Base-by-base conservation (phyloP, 1,284 basidiomycete genomes). In the Malassezia furfur region DNA sequence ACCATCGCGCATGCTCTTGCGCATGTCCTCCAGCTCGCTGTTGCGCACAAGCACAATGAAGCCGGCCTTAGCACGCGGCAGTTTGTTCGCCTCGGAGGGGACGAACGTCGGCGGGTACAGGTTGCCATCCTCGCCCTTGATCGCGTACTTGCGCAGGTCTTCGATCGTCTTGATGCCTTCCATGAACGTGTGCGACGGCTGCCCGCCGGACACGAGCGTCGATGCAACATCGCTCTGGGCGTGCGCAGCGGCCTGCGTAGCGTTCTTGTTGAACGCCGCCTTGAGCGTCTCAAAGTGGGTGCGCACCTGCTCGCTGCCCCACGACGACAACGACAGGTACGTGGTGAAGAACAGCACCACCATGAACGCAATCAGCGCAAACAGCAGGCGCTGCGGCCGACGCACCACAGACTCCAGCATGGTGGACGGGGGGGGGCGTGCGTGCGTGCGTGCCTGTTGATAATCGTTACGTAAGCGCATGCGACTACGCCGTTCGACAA, bases 1-100 rank as follows among this genome's bases (percentile, higher is more conserved):
- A 57, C 59, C 46, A 48, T 62, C 55, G 3, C 60, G 50, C 46
- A 76, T 67, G 10, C 61, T 64, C 3, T 54, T 43, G 40, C 66
- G 53, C 46, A 75, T 68, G 11, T 51, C 64, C 25, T 64, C 63
- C 36, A 76, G 56, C 45, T 77, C 76, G 7, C 39, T 36, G 49
- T 76, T 73, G 28, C 76, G 59, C 12, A 74, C 76, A 7, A 77
- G 60, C 9, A 68, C 52, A 44, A 76, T 64, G 45, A 75, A 75
- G 30, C 67, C 71, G 8, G 74, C 74, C 44, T 74, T 74, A n/a
- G 70, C 68, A 22, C 70, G 67, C 12, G 65, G 70, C 38, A 53
- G 60, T 40, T 63, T 60, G 48, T 69, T 69, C 38, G 63, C 63
- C 54, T 64, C 62, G 35, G 62, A 59, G 11, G 70, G 70, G 10